These are phyloP conservation scores for Arabidopsis lyrata DNA, from an alignment of 441 rosid genomes.

Conservation along the genomic window DNA sequence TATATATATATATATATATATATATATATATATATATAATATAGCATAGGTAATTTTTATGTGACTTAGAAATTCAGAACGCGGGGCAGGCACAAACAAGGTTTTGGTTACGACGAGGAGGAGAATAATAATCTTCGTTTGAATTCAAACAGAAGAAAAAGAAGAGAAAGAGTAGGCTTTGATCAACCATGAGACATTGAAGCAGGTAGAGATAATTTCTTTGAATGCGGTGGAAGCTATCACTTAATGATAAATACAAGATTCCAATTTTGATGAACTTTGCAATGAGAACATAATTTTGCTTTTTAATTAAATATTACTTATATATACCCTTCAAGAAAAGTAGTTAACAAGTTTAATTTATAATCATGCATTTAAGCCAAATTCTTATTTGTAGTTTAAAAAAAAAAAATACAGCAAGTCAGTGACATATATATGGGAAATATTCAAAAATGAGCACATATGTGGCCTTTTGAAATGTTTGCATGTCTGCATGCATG, in stretches of 20 bases:
- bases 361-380: neutral
- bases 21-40: too few relatives aligned
- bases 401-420: too few relatives aligned
- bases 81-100: neutral
- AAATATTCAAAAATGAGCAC: neutral
- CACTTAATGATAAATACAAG: slow-evolving; percentile 39
- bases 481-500: neutral
- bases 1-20: too few relatives aligned
- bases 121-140: slow-evolving; percentile 33
- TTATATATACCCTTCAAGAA: slow-evolving; percentile 19
- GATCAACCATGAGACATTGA: slow-evolving; percentile 40
- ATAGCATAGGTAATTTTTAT: slow-evolving; percentile 7
- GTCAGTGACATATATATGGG: neutral
- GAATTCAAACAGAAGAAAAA: slow-evolving; percentile 39
- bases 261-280: slow-evolving; percentile 48
- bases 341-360: slow-evolving; percentile 16
- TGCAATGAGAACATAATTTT: slow-evolving; percentile 46
- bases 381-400: neutral
- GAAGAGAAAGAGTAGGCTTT: slow-evolving; percentile 34
- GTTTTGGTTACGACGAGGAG: slow-evolving; percentile 2
- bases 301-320: slow-evolving; percentile 21
- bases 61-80: neutral
- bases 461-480: too few relatives aligned
- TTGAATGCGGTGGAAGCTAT: slow-evolving; percentile 43
- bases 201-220: slow-evolving; percentile 45